Base-by-base conservation (phyloP, 2,329 filamentous ascomycete genomes). In the Ceratocystis eucalypticola region DNA sequence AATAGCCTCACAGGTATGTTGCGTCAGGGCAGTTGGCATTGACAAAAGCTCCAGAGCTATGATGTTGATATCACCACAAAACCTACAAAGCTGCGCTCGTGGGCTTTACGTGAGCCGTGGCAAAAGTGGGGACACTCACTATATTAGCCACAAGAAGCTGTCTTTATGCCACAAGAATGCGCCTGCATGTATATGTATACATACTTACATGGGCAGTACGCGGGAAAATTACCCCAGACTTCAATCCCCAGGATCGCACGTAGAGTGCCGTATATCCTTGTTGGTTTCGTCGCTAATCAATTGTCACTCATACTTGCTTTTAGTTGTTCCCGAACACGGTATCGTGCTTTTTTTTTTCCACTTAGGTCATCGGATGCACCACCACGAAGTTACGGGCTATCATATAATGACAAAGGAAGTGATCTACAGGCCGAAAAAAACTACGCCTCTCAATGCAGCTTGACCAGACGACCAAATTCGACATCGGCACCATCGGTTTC, bases 31-130 rank as follows among this genome's bases (percentile, higher is more conserved):
- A 59, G 3, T 59, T 59, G 25, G 37, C 28, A n/a, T 37, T 59
- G 55, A 17, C 28, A 59, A 30, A 59, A 37, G 55, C 55, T 33
- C 55, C n/a, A 28, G 55, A 37, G 28, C 55, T 59, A 59, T 59
- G 55, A 59, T 37, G n/a, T 20, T 30, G 28, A 30, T 20, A 59
- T 20, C 55, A n/a, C 5, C 12, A 22, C 48, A 10, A 53, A 53
- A 3, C n/a, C 22, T 8, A 8, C 48, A 17, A 10, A 5, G 10
- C 12, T 41, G 37, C 10, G 12, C 15, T 17, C 4, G 30, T 8
- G 28, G 8, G 28, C 55, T n/a, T 28, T n/a, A 12, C 10, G 55
- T 37, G 10, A n/a, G 55, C 55, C 8, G 8, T 15, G 50, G 15
- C 17, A 59, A 20, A 59, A 59, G 55, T 59, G 55, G 55, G n/a